Evolutionary conservation across 768 basidiomycete species (phyloP).

Genomic region (Lactarius vividus): DNA sequence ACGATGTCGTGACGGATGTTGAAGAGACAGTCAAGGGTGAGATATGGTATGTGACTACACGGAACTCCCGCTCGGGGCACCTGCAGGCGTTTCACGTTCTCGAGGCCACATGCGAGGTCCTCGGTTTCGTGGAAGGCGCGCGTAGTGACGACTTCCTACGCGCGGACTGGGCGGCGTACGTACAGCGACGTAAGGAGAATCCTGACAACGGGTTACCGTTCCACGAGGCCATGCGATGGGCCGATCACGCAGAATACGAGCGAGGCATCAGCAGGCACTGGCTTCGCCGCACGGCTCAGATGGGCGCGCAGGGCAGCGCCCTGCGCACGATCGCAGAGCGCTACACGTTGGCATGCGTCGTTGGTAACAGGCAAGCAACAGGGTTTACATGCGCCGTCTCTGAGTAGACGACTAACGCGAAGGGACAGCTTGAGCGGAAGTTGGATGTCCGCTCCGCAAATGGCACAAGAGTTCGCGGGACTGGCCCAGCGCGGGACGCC

Average conservation of each 20-base stretch:
- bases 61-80: background rate
- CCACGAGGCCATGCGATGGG: slow-evolving; percentile 53
- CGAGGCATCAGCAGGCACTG: slow-evolving; percentile 67
- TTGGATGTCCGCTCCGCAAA: slow-evolving; percentile 65
- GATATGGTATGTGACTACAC: slow-evolving; percentile 55
- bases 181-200: slow-evolving; percentile 35
- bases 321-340: slow-evolving; percentile 54
- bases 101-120: slow-evolving; percentile 70
- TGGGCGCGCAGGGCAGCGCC: slow-evolving; percentile 42
- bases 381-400: background rate
- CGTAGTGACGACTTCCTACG: slow-evolving; percentile 36
- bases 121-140: slow-evolving; percentile 42
- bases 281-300: slow-evolving; percentile 45
- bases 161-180: slow-evolving; percentile 65
- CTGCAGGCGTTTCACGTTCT: slow-evolving; percentile 52
- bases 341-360: slow-evolving; percentile 67
- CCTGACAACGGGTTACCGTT: slow-evolving; percentile 30
- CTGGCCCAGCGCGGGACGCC: slow-evolving; percentile 28
- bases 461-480: slow-evolving; percentile 70
- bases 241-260: slow-evolving; percentile 68
- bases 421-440: slow-evolving; percentile 58
- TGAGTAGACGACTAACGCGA: background rate
- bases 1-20: slow-evolving; percentile 43
- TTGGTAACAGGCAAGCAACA: slow-evolving; percentile 59
- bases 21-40: slow-evolving; percentile 54